Percentiles rank a stretch among this genome's conserved stretches.
Conservation (phyloP, 306 rosid genomes). For the Pterocarpus macrocarpus region DNA sequence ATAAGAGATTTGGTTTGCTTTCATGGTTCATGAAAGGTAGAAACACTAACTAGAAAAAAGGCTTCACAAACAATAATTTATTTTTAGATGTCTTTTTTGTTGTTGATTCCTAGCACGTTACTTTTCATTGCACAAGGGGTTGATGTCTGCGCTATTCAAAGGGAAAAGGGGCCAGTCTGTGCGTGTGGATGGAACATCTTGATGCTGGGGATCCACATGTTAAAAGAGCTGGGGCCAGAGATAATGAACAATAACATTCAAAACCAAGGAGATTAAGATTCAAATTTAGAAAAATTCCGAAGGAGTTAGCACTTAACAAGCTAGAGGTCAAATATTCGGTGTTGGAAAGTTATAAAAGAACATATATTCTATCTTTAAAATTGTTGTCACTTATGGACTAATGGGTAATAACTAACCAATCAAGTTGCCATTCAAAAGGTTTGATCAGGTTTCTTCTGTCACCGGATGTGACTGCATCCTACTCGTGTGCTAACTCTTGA, state of each 20-base stretch:
- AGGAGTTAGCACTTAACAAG: background rate
- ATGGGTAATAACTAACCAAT: conserved; percentile 6
- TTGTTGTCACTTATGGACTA: conserved; percentile 44
- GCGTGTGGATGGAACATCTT: conserved; percentile 22
- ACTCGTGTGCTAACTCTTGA: background rate
- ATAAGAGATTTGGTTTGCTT: background rate
- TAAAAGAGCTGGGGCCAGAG: too few species aligned
- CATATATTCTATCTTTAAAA: conserved; percentile 9
- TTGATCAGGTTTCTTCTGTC: conserved; percentile 29
- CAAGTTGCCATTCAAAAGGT: conserved; percentile 13
- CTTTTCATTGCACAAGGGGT: conserved; percentile 31
- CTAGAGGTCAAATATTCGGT: conserved; percentile 32
- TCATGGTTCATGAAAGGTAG: background rate
- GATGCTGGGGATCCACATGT: conserved; percentile 18
- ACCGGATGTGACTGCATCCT: conserved; percentile 20
- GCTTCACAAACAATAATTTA: conserved; percentile 6
- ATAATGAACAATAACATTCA: background rate
- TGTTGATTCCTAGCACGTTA: conserved; percentile 37
- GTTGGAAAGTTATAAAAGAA: conserved; percentile 29
- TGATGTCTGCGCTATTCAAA: conserved; percentile 25
- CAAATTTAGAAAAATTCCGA: background rate
- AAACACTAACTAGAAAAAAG: conserved; percentile 15
- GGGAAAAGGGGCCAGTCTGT: background rate
- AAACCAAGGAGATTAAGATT: background rate
- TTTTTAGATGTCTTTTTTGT: conserved; percentile 6